Base-by-base conservation (phyloP, 495 filamentous ascomycete genomes). In the Penicillium salamii region DNA sequence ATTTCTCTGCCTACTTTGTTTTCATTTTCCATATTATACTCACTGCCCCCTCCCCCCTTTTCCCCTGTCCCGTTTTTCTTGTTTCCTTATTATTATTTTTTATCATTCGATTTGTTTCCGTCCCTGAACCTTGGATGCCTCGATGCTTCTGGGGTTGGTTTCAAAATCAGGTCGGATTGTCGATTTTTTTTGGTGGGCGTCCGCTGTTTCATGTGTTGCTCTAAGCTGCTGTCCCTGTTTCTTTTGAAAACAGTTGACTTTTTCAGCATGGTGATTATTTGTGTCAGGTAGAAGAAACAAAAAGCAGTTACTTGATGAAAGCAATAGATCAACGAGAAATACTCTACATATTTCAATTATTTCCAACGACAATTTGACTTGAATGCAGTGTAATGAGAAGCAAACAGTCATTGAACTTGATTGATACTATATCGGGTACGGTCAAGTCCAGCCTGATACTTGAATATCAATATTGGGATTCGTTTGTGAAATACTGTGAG, bases 141-240 rank as follows among this genome's bases (percentile, higher is more conserved):
- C 20, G 38, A 42, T 50, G 50, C 44, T 41, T 56, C 45, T 43
- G 17, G 54, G 40, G 46, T 40, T n/a, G n/a, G 46, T 42, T 53
- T 52, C 33, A 55, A 58, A 61, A 63, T 60, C 57, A 50, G 49
- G 66, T 46, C 71, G 62, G 57, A 73, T 61, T 52, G 74, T 72
- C 55, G 28, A 70, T 62, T 41, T 32, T 57, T 46, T 50, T 43
- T 54, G 52, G 55, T 57, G 49, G 52, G 56, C 46, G 59, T 62
- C 54, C 54, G 54, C 48, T 52, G 41, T 61, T 52, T 61, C 42
- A 53, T 50, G 54, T 61, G 36, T 63, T 55, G 48, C 48, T 52
- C 51, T 46, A 52, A 58, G 55, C 49, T 61, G 51, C 49, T 57
- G 50, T 52, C 56, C 37, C 53, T 60, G 35, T 38, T 47, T 36